Evolutionary conservation across 225 moss, liverwort and hornwort genomes (phyloP).

Genomic region (Takakia lepidozioides): DNA sequence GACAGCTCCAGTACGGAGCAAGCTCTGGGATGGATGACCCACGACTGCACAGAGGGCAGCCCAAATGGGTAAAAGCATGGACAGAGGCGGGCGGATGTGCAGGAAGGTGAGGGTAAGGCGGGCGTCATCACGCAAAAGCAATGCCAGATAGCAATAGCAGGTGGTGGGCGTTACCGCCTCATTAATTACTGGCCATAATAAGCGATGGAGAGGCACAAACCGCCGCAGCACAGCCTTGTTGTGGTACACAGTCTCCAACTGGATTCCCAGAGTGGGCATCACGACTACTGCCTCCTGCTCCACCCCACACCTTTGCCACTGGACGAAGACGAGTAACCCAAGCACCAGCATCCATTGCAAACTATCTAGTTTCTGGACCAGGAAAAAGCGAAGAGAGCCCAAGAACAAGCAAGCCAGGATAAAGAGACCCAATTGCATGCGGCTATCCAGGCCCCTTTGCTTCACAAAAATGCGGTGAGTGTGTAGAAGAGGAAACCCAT

Average conservation of each 20-base stretch:
- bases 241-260: conserved; percentile 70
- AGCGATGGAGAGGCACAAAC: conserved; percentile 66
- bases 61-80: conserved; percentile 76
- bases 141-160: conserved; percentile 75
- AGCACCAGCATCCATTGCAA: conserved; percentile 25
- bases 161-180: conserved; percentile 79
- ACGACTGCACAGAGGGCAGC: conserved; percentile 54
- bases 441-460: conserved; percentile 7
- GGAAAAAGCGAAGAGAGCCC: conserved; percentile 7
- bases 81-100: conserved; percentile 62
- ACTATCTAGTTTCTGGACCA: conserved; percentile 6
- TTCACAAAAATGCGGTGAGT: conserved; percentile 48
- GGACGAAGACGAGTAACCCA: conserved; percentile 7
- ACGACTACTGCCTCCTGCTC: conserved; percentile 80
- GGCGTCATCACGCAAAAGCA: conserved; percentile 65
- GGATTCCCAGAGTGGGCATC: conserved; percentile 81
- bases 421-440: conserved; percentile 11
- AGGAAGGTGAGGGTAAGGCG: conserved; percentile 59
- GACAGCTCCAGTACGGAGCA: no score
- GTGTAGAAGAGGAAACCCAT: conserved; percentile 30
- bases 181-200: conserved; percentile 77
- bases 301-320: conserved; percentile 33
- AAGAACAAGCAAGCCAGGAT: conserved; percentile 11
- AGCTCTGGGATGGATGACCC: conserved; percentile 25
- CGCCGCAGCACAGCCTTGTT: conserved; percentile 58